Conservation (phyloP, 345 rosid species). For the Salix arbutifolia region DNA sequence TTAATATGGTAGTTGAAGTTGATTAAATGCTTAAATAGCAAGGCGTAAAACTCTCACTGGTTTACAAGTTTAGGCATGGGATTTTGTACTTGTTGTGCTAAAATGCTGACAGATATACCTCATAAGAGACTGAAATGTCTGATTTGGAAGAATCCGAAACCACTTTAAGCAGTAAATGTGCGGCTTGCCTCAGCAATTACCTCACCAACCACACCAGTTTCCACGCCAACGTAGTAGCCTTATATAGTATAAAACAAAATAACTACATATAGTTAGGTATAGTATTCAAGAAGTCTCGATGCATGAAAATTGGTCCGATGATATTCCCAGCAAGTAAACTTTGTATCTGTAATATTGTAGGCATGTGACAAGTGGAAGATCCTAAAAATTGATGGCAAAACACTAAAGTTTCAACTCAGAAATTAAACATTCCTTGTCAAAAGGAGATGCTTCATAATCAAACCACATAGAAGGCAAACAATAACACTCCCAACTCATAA, state of each 20-base stretch:
- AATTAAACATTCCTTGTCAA: not conserved
- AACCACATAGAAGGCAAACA: not conserved
- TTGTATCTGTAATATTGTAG: not conserved
- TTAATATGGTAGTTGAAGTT: not conserved
- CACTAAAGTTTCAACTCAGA: not conserved
- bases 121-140: not conserved
- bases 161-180: not conserved
- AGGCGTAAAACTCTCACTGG: not conserved
- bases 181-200: not conserved
- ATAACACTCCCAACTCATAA: not conserved
- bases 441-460: not conserved
- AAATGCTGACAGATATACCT: slow-evolving; percentile 6
- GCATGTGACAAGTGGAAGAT: not conserved
- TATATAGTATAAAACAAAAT: not conserved
- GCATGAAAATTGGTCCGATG: not conserved
- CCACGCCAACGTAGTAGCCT: not conserved
- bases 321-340: not conserved
- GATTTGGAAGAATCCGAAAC: not conserved
- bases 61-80: not conserved
- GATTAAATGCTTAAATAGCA: not conserved
- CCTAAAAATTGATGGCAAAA: not conserved
- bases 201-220: not conserved
- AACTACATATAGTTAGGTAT: not conserved
- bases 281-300: not conserved
- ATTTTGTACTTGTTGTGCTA: slow-evolving; percentile 4